Evolutionary conservation across 768 basidiomycete species (phyloP).

Genomic region (Tulasnella sp.): DNA sequence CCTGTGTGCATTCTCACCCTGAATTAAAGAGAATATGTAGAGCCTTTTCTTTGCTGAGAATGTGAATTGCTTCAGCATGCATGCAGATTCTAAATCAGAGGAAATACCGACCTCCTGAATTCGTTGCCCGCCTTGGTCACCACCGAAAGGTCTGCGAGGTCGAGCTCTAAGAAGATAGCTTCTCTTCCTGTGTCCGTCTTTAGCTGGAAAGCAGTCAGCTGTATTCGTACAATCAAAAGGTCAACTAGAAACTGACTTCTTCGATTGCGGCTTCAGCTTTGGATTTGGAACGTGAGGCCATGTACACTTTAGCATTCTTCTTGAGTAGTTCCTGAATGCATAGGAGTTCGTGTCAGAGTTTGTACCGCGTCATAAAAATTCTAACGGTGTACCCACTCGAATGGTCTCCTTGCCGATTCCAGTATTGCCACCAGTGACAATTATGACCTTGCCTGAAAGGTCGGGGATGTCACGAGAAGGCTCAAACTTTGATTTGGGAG

Average conservation of each 20-base stretch:
- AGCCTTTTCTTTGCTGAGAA: neutral
- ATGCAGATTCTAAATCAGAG: neutral
- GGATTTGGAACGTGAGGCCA: constrained; percentile 23
- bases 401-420: constrained; percentile 30
- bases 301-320: constrained; percentile 32
- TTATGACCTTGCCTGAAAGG: constrained; percentile 25
- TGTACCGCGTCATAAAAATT: neutral
- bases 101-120: constrained; percentile 21
- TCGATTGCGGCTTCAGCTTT: constrained; percentile 25
- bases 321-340: neutral
- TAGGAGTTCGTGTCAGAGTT: neutral
- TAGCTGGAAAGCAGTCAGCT: neutral
- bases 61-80: neutral
- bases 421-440: constrained; percentile 27
- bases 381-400: neutral
- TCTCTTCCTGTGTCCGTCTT: constrained; percentile 22
- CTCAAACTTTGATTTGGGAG: constrained; percentile 19
- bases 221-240: neutral
- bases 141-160: constrained; percentile 28
- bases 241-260: neutral
- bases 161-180: constrained; percentile 27
- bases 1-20: neutral
- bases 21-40: constrained; percentile 14
- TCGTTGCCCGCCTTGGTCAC: constrained; percentile 28
- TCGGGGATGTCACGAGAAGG: constrained; percentile 23